Evolutionary conservation across 305 asterid species (phyloP), one percentile per base, ranked within the genome.

Genomic region (Rubia occidens): DNA sequence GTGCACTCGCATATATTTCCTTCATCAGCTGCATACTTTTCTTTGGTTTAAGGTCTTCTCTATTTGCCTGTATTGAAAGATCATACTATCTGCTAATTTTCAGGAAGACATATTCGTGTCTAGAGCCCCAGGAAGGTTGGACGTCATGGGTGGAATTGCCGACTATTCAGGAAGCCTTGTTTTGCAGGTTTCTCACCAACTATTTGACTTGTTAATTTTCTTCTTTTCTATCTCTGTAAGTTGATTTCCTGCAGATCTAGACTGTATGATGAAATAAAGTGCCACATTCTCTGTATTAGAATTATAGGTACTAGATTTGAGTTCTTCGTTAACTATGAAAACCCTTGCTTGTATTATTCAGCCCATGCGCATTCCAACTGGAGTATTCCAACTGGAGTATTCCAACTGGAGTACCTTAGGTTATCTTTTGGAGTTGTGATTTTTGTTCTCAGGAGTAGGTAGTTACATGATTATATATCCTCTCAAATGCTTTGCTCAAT

Each of bases 81-180:
- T 42, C 18, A 64, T 8, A 64, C 14, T 64, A 1, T 64, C 8
- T 40, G 35, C 18, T 42, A 20, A 64, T 64, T 43, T 13, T 47
- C 43, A 91, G 99, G 99, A 95, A 76, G 99, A 91, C 71, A 82
- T 95, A 58, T 88, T 80, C 75, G 97, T 95, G 76, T 75, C 98
- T 42, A 89, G 99, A 83, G 99, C 99, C 63, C 99, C 99, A 77
- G 99, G 99, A 81, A 86, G 99, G 78, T 82, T 95, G 70, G 99
- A 95, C 74, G 99, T 95, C 68, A 91, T 95, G 96, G 99, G 99
- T 67, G 99, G 99, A 75, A 91, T 95, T 76, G 99, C 98, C 26
- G 99, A 95, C 83, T 95, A 95, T 80, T 95, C 99, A 49, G 99
- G 99, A 70, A 89, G 99, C 83, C 97, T 95, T 75, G 99, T 95